Evolutionary conservation across 2,329 filamentous ascomycete species (phyloP).

Genomic region (Phyllosticta citribraziliensis): DNA sequence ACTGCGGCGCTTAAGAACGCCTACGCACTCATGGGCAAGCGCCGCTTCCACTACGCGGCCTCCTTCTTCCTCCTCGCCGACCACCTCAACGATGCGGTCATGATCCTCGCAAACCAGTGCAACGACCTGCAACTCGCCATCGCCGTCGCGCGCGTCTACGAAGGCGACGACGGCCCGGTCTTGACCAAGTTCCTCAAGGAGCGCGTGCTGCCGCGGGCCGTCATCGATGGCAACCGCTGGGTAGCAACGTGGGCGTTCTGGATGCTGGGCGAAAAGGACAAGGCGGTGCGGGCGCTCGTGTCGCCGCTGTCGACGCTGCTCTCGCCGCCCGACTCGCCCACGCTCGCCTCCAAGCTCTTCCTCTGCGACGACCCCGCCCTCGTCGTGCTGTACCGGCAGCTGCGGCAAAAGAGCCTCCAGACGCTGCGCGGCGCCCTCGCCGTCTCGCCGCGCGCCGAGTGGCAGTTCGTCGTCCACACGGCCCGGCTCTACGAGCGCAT

Average conservation of each 20-base stretch:
- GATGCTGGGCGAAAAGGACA: conserved; percentile 72
- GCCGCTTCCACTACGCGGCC: conserved; percentile 87
- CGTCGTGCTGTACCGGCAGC: conserved; percentile 75
- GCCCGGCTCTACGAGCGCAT: conserved; percentile 77
- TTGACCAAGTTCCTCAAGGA: conserved; percentile 67
- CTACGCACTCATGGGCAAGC: conserved; percentile 84
- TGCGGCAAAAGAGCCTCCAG: conserved; percentile 71
- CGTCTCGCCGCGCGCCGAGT: conserved; percentile 68
- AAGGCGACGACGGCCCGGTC: conserved; percentile 70
- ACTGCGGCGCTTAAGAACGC: conserved; percentile 91
- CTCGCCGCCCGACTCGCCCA: conserved; percentile 57
- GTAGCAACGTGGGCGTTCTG: conserved; percentile 92
- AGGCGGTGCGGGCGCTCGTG: conserved; percentile 72
- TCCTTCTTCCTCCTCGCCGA: conserved; percentile 92
- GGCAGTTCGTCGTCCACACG: conserved; percentile 81
- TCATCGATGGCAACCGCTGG: conserved; percentile 80
- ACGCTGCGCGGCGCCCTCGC: conserved; percentile 78
- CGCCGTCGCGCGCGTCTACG: conserved; percentile 77
- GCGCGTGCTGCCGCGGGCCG: conserved; percentile 66
- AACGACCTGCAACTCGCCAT: conserved; percentile 85
- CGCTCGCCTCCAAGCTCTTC: conserved; percentile 67
- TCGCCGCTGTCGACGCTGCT: conserved; percentile 69
- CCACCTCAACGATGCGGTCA: conserved; percentile 72
- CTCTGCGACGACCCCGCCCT: conserved; percentile 85
- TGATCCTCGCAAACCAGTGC: conserved; percentile 76